A percentile compares a stretch with the other conserved stretches of the same genome.
phyloP scores from a whole-genome alignment of 768 basidiomycete genomes.

The Tephrocybe sp. region DNA sequence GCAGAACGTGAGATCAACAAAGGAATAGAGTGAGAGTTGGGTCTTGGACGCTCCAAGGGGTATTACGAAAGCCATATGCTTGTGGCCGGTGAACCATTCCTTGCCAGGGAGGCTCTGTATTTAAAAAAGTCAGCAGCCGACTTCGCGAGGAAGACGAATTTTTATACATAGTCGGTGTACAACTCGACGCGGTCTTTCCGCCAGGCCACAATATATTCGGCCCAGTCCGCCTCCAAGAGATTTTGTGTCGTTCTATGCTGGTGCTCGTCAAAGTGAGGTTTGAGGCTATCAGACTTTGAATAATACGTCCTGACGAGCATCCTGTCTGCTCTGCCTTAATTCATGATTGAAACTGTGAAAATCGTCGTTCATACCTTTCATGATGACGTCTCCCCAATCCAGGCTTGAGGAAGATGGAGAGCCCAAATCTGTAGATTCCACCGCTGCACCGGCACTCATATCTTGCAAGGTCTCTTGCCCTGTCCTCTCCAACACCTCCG shows the following conservation, averaged over 20 bases:
- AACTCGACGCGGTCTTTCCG: constrained; percentile 75
- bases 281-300: constrained; percentile 51
- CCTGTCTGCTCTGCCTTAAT: constrained; percentile 54
- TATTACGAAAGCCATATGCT: constrained; percentile 77
- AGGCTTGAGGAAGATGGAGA: constrained; percentile 22
- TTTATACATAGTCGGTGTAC: constrained; percentile 78
- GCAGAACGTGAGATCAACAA: constrained; percentile 82
- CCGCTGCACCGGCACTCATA: constrained; percentile 63
- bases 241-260: constrained; percentile 64
- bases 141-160: background rate
- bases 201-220: constrained; percentile 88
- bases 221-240: constrained; percentile 65
- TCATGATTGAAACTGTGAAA: constrained; percentile 1
- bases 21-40: constrained; percentile 82
- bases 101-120: constrained; percentile 61
- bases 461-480: constrained; percentile 49
- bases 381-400: constrained; percentile 54
- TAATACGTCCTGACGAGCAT: constrained; percentile 84
- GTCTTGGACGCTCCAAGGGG: constrained; percentile 67
- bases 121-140: constrained; percentile 12
- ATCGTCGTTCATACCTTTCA: constrained; percentile 59
- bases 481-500: constrained; percentile 64
- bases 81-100: constrained; percentile 69
- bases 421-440: constrained; percentile 11
- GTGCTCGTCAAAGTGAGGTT: constrained; percentile 61